Conservation (phyloP, 164 flowering plant genomes). For the Tetrastigma voinierianum region DNA sequence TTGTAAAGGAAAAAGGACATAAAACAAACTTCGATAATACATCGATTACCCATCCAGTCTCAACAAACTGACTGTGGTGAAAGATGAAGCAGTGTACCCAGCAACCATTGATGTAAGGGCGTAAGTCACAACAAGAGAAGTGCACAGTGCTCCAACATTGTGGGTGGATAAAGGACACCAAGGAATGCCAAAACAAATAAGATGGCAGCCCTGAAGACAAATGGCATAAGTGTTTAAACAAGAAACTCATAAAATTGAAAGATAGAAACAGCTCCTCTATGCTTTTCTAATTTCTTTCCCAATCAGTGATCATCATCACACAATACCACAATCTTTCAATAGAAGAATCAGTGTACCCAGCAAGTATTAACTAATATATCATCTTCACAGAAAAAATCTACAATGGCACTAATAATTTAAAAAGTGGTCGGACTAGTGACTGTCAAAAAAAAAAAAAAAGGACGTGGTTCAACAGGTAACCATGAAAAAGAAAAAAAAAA, state of each 20-base stretch:
- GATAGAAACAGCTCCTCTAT: neutral
- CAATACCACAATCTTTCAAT: too few species aligned
- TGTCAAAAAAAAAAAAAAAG: too few species aligned
- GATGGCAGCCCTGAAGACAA: conserved; percentile 43
- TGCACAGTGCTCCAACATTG: conserved; percentile 47
- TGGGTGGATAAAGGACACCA: conserved; percentile 70
- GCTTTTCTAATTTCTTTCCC: too few species aligned
- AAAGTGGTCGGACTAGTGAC: too few species aligned
- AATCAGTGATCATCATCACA: too few species aligned
- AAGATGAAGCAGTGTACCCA: conserved; percentile 63
- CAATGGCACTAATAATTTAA: too few species aligned
- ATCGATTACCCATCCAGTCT: conserved; percentile 56
- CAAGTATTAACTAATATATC: too few species aligned
- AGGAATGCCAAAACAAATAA: conserved; percentile 47
- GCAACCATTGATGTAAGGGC: conserved; percentile 64
- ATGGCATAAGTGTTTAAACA: neutral
- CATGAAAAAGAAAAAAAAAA: neutral
- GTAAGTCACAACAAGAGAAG: conserved; percentile 49
- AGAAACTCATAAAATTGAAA: neutral
- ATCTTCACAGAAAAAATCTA: too few species aligned
- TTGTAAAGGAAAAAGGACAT: neutral
- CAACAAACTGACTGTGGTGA: conserved; percentile 52
- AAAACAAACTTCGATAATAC: neutral
- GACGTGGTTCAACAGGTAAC: neutral
- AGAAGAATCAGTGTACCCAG: too few species aligned